Percentiles rank a stretch among this genome's conserved stretches.
Evolutionary conservation across 768 basidiomycete species (phyloP).

Genomic region (Boletus reticuloceps): DNA sequence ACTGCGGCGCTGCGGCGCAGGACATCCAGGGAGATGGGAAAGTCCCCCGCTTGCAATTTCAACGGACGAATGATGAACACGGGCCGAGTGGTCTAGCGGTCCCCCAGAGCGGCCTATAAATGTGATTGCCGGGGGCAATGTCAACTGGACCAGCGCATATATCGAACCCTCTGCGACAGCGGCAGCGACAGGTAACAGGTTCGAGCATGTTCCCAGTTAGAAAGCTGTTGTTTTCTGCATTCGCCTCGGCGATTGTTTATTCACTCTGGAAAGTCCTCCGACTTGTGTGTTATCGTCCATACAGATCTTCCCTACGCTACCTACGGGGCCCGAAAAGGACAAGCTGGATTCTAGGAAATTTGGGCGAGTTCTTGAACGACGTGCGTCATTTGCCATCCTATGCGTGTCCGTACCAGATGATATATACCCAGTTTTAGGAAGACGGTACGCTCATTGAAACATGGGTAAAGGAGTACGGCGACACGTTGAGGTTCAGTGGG

Average conservation of each 20-base stretch:
- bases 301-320: constrained; percentile 42
- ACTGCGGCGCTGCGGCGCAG: too few species aligned
- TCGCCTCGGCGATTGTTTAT: constrained; percentile 23
- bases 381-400: constrained; percentile 27
- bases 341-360: constrained; percentile 48
- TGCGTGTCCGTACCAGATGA: background rate
- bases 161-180: background rate
- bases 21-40: too few species aligned
- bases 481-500: constrained; percentile 42
- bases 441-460: constrained; percentile 34
- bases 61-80: too few species aligned
- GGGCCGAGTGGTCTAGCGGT: too few species aligned
- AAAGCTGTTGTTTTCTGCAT: background rate
- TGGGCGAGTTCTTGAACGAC: constrained; percentile 41
- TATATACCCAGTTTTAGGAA: constrained; percentile 14
- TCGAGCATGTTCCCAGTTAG: background rate
- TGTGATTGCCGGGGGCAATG: background rate
- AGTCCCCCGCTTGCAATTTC: too few species aligned
- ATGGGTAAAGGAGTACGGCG: constrained; percentile 50
- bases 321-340: constrained; percentile 50
- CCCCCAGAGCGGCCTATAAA: background rate
- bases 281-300: constrained; percentile 29
- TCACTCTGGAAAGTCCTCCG: constrained; percentile 30
- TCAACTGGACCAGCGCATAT: background rate
- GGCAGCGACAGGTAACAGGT: background rate